Evolutionary conservation across 73 alveolate genomes (phyloP).

Genomic region (Tetrahymena elliotti): DNA sequence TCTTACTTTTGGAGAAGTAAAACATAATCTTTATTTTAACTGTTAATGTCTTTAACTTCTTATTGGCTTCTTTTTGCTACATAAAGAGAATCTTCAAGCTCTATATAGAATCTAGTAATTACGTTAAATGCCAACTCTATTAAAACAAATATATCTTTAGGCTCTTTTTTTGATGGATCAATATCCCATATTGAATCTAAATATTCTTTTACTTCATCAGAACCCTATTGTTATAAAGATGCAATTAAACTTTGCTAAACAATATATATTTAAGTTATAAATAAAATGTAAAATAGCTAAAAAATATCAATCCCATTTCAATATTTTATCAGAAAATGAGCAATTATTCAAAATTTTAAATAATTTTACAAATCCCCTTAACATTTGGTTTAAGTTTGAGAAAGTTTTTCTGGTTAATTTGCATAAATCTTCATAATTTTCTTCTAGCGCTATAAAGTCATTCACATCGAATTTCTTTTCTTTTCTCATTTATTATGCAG

Average conservation of each 20-base stretch:
- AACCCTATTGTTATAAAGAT: background rate
- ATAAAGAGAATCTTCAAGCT: background rate
- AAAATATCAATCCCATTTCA: no score
- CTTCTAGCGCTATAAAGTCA: background rate
- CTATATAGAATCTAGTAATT: background rate
- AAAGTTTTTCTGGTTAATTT: background rate
- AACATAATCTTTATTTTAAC: background rate
- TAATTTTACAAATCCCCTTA: background rate
- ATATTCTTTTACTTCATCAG: background rate
- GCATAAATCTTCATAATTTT: background rate
- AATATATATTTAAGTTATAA: background rate
- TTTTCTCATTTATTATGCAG: background rate
- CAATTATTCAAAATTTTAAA: no score
- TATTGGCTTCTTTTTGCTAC: background rate
- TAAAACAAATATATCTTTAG: background rate
- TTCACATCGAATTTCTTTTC: background rate
- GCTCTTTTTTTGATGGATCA: background rate
- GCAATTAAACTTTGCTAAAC: background rate
- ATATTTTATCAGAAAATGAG: no score
- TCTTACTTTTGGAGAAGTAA: background rate
- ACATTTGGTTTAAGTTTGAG: background rate
- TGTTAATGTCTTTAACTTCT: background rate
- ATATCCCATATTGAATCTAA: background rate
- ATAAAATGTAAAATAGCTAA: no score
- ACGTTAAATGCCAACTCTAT: background rate